These are phyloP conservation scores for Phellinidium pouzarii DNA, from an alignment of 1,284 basidiomycete species.

Conservation along the genomic window DNA sequence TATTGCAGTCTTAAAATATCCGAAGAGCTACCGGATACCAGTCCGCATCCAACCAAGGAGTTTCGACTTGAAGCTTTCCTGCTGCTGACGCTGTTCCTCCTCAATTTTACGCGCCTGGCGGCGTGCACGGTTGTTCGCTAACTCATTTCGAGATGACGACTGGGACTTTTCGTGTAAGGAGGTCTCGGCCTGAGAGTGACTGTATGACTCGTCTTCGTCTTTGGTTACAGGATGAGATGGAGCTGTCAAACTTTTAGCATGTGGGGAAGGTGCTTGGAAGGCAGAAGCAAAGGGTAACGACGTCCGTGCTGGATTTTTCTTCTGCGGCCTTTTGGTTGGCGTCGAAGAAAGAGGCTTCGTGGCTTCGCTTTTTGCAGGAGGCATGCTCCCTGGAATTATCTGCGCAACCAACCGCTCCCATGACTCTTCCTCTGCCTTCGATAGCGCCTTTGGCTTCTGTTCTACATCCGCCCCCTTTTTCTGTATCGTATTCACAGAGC, in stretches of 20 bases:
- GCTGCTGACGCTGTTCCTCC: not conserved
- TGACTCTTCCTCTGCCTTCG: not conserved
- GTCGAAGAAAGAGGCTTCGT: not conserved
- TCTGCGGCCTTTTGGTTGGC: too few species aligned
- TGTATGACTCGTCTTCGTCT: not conserved
- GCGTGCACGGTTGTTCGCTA: not conserved
- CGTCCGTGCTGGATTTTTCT: too few species aligned
- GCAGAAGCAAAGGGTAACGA: too few species aligned
- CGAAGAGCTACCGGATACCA: not conserved
- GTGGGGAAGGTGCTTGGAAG: too few species aligned
- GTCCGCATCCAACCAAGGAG: conserved; percentile 1
- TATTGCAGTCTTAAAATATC: too few species aligned
- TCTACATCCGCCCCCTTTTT: not conserved
- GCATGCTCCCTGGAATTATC: not conserved
- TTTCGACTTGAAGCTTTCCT: not conserved
- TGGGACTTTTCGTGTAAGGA: not conserved
- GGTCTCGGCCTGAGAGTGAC: not conserved
- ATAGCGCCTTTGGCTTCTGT: not conserved
- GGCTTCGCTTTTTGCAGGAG: too few species aligned
- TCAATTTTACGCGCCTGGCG: not conserved
- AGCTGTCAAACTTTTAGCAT: too few species aligned
- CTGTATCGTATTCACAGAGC: not conserved
- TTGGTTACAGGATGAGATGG: too few species aligned
- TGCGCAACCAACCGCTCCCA: not conserved
- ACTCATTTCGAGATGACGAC: not conserved